Conservation (phyloP, 208 protist genomes). For the Trypanosoma theileri region DNA sequence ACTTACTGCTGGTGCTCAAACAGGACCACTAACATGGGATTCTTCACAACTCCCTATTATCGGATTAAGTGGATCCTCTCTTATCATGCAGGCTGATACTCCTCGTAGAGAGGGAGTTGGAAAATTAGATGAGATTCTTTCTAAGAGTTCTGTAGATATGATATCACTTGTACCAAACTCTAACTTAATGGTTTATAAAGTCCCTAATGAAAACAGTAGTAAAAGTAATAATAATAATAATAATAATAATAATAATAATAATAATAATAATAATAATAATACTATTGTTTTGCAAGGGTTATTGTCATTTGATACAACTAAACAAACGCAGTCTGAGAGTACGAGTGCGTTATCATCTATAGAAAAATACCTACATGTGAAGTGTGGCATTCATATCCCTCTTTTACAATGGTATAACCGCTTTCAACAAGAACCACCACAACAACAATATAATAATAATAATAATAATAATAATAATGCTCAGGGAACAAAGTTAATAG, state of each 20-base stretch:
- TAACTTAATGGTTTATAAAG: constrained; percentile 20
- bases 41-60: constrained; percentile 70
- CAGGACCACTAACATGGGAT: constrained; percentile 51
- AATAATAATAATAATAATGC: background rate
- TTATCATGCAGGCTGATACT: constrained; percentile 1
- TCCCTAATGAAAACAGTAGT: background rate
- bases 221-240: constrained; percentile 16
- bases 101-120: no score
- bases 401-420: constrained; percentile 13
- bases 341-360: constrained; percentile 39
- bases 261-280: constrained; percentile 23
- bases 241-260: constrained; percentile 18
- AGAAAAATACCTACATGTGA: constrained; percentile 59
- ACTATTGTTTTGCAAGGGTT: constrained; percentile 45
- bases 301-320: constrained; percentile 55
- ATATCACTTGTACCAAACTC: constrained; percentile 17
- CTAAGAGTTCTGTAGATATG: constrained; percentile 2
- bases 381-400: constrained; percentile 44
- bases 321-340: constrained; percentile 10
- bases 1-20: constrained; percentile 60
- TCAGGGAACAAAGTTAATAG: background rate
- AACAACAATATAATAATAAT: background rate
- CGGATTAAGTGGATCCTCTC: constrained; percentile 50
- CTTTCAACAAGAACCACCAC: background rate
- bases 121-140: no score